Conservation (phyloP, 805 yeast genomes). For the Candida nitratophila region DNA sequence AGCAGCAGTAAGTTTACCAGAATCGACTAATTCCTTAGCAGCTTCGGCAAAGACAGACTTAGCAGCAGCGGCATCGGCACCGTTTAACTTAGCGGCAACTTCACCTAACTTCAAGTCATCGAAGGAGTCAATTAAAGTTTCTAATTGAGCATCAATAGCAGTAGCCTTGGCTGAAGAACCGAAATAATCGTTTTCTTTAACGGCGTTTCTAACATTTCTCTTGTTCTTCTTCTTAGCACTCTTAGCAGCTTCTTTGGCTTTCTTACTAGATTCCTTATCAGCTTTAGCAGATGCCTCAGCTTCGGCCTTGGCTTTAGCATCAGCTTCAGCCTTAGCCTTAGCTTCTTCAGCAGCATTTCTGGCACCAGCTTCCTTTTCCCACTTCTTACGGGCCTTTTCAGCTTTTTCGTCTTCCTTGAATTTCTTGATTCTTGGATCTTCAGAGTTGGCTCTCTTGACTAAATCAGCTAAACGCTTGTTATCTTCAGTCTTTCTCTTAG, state of each 20-base stretch:
- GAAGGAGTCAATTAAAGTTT: conserved; percentile 67
- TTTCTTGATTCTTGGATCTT: conserved; percentile 91
- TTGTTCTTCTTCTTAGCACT: conserved; percentile 88
- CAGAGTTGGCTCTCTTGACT: conserved; percentile 80
- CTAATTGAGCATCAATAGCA: conserved; percentile 72
- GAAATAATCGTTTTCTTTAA: conserved; percentile 79
- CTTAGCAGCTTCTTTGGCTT: conserved; percentile 93
- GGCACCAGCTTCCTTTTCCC: conserved; percentile 98
- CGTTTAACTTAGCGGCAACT: conserved; percentile 64
- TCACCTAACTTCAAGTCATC: conserved; percentile 72
- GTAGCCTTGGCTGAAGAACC: conserved; percentile 68
- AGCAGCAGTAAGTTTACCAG: conserved; percentile 46
- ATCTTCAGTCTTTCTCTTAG: conserved; percentile 96
- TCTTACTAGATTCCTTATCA: conserved; percentile 57
- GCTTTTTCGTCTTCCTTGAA: conserved; percentile 93
- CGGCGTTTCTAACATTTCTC: conserved; percentile 58
- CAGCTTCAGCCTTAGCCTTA: conserved; percentile 79
- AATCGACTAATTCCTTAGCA: conserved; percentile 44
- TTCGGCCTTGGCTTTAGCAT: conserved; percentile 69
- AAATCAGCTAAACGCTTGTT: conserved; percentile 80
- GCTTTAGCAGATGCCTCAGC: conserved; percentile 67
- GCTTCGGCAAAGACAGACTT: conserved; percentile 53
- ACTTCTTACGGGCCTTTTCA: conserved; percentile 89
- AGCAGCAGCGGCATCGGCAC: conserved; percentile 44
- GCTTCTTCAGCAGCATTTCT: conserved; percentile 95